A percentile compares a stretch with the other conserved stretches of the same genome.
phyloP scores from a whole-genome alignment of 805 yeast genomes.

The Candida quercuum region DNA sequence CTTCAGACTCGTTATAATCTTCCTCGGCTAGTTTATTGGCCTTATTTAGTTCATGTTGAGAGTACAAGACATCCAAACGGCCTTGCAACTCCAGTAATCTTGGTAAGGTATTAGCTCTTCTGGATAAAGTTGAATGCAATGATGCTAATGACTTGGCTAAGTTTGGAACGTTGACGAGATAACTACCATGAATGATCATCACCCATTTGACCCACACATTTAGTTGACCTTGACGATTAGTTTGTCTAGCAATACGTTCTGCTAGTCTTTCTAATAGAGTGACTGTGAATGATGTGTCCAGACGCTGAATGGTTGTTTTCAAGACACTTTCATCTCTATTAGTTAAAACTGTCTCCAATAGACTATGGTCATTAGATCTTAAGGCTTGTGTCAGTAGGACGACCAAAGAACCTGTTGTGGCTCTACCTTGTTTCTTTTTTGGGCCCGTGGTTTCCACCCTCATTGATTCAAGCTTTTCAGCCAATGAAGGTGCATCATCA shows the following conservation, averaged over 20 bases:
- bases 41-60: conserved; percentile 58
- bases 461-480: conserved; percentile 44
- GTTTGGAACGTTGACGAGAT: conserved; percentile 39
- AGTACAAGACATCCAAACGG: conserved; percentile 60
- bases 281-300: conserved; percentile 51
- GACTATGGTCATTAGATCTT: conserved; percentile 76
- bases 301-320: conserved; percentile 47
- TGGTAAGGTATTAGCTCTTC: conserved; percentile 64
- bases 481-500: conserved; percentile 44
- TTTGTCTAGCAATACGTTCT: conserved; percentile 52
- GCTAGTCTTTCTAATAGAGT: conserved; percentile 54
- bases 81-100: conserved; percentile 79
- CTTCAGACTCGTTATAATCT: conserved; percentile 30
- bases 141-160: conserved; percentile 53
- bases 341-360: conserved; percentile 76
- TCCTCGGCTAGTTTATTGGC: conserved; percentile 29
- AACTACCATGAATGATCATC: conserved; percentile 76
- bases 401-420: conserved; percentile 73
- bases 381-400: conserved; percentile 86
- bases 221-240: conserved; percentile 45
- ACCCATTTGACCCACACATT: conserved; percentile 86
- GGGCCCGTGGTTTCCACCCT: conserved; percentile 21
- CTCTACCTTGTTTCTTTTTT: conserved; percentile 38
- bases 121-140: conserved; percentile 58
- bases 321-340: conserved; percentile 46